Percentiles rank a stretch among this genome's conserved stretches.
Conservation (phyloP, 306 rosid genomes). For the Cercis canadensis region DNA sequence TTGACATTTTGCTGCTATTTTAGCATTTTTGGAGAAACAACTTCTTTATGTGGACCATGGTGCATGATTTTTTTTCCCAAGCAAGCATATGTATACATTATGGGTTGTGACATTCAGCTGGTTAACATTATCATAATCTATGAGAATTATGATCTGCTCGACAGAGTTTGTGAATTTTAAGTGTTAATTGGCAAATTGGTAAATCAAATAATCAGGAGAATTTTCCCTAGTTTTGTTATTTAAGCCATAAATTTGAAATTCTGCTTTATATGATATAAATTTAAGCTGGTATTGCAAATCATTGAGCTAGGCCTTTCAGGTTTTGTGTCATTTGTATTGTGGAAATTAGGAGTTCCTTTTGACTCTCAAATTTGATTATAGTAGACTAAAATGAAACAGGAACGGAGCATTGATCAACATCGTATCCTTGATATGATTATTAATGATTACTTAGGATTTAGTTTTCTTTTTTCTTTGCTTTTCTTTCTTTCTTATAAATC, state of each 20-base stretch:
- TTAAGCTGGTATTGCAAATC: not conserved
- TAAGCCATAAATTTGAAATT: not conserved
- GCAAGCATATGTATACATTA: not conserved
- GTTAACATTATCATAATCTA: not conserved
- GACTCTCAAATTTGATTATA: not conserved
- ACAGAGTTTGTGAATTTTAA: not conserved
- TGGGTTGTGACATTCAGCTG: not conserved
- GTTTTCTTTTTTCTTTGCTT: not conserved
- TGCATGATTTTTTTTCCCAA: no score
- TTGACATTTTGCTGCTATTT: no score
- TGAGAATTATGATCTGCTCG: not conserved
- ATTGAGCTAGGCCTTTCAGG: not conserved
- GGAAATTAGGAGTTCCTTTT: not conserved
- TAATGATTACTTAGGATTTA: not conserved
- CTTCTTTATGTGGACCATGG: not conserved
- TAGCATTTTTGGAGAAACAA: not conserved
- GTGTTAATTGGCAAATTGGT: not conserved
- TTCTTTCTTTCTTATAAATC: not conserved
- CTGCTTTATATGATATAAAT: not conserved
- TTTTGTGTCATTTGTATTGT: no score
- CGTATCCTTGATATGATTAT: not conserved
- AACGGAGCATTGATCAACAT: not conserved
- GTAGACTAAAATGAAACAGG: conserved; percentile 9
- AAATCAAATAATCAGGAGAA: not conserved
- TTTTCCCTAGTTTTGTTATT: not conserved